A percentile compares a stretch with the other conserved stretches of the same genome.
phyloP scores from a whole-genome alignment of 352 stramenopile species.

The Pythium guiyangense region DNA sequence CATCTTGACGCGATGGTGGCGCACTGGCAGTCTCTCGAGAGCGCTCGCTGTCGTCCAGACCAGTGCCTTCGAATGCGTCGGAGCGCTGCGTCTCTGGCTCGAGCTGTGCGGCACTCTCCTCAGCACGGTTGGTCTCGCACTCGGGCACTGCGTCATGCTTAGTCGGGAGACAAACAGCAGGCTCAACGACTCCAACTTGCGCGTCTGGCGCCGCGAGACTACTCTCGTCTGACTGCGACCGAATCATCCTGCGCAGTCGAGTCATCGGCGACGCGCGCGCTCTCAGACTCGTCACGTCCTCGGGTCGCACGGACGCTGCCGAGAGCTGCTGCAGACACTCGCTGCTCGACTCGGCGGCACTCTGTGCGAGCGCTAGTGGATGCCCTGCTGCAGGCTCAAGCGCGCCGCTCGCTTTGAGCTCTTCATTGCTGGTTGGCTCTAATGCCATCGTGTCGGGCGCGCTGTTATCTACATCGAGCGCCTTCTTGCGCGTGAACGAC shows the following conservation, averaged over 20 bases:
- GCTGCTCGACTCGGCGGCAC: not conserved
- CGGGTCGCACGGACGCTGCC: not conserved
- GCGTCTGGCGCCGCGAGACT: not conserved
- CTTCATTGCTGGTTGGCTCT: not conserved
- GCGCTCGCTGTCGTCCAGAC: no score
- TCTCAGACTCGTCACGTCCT: not conserved
- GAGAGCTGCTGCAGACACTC: not conserved
- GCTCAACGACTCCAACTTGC: no score
- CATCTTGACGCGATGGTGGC: no score
- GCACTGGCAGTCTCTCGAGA: no score
- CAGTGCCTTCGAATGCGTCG: not conserved
- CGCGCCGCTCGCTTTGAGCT: not conserved
- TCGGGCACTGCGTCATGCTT: no score
- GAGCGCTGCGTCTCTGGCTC: not conserved
- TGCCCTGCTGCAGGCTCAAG: not conserved
- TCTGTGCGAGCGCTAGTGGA: not conserved
- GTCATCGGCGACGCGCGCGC: slow-evolving; percentile 12
- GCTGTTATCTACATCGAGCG: not conserved
- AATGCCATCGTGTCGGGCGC: no score
- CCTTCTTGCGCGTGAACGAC: slow-evolving; percentile 11
- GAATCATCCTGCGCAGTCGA: slow-evolving; percentile 19
- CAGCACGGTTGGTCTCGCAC: no score
- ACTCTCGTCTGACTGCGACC: slow-evolving; percentile 26
- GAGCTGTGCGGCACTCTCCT: not conserved
- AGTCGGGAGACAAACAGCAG: no score